Percentiles rank a stretch among this genome's conserved stretches.
phyloP scores from a whole-genome alignment of 2,329 filamentous ascomycete species.

The Aureobasidium pullulans region DNA sequence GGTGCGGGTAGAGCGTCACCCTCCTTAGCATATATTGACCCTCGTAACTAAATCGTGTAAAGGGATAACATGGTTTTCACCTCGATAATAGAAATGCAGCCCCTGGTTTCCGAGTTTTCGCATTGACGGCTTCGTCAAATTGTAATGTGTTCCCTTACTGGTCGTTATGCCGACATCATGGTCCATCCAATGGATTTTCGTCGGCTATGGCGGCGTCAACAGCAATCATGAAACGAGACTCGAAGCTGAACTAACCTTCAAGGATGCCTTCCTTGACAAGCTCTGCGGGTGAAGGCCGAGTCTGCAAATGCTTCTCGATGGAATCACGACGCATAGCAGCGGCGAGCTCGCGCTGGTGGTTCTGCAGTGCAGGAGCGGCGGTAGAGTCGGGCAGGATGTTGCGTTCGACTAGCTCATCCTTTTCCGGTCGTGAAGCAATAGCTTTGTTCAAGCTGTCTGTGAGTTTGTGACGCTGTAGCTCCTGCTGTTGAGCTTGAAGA shows the following conservation, averaged over 20 bases:
- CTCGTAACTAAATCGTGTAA: too few species aligned
- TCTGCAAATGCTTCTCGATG: slow-evolving; percentile 77
- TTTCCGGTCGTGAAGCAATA: slow-evolving; percentile 56
- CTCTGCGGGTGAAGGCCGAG: slow-evolving; percentile 67
- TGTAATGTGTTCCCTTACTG: too few species aligned
- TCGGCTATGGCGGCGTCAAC: background rate
- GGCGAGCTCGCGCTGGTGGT: slow-evolving; percentile 75
- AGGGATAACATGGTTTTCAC: too few species aligned
- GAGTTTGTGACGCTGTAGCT: slow-evolving; percentile 58
- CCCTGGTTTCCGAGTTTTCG: too few species aligned
- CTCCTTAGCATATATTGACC: too few species aligned
- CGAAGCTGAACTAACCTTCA: slow-evolving; percentile 29
- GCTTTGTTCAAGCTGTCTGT: slow-evolving; percentile 59
- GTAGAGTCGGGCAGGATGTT: slow-evolving; percentile 79
- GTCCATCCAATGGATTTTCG: background rate
- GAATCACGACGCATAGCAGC: slow-evolving; percentile 82
- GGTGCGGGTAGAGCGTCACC: too few species aligned
- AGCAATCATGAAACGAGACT: background rate
- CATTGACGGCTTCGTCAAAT: too few species aligned
- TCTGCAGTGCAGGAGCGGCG: slow-evolving; percentile 71
- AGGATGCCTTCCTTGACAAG: slow-evolving; percentile 75
- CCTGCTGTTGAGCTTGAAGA: slow-evolving; percentile 54
- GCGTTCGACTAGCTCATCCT: slow-evolving; percentile 71
- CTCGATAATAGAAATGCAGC: too few species aligned
- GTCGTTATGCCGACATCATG: background rate